phyloP scores from a whole-genome alignment of 345 rosid species.

The Melastoma malabathricum region DNA sequence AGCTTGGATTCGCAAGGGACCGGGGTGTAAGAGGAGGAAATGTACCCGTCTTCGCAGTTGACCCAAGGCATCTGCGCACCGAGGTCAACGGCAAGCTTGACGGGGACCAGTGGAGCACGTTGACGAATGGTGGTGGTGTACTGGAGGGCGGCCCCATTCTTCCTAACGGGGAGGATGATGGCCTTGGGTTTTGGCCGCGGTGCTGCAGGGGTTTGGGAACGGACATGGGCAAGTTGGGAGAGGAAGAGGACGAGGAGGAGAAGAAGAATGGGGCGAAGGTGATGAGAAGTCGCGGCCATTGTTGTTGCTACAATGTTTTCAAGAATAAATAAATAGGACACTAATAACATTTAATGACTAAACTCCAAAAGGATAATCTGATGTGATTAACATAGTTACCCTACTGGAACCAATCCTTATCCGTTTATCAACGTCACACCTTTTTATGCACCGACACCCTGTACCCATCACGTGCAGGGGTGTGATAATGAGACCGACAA shows the following conservation, averaged over 20 bases:
- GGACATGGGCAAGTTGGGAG: no score
- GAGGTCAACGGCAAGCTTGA: slow-evolving; percentile 1
- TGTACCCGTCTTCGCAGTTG: background rate
- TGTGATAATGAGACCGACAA: no score
- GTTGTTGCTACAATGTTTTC: no score
- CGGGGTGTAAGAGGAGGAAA: slow-evolving; percentile 5
- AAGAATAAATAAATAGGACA: no score
- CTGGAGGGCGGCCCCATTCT: background rate
- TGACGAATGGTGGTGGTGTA: slow-evolving; percentile 2
- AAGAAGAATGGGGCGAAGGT: background rate
- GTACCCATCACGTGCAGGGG: no score
- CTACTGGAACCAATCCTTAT: no score
- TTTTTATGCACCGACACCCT: no score
- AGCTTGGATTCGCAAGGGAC: background rate
- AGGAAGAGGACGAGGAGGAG: background rate
- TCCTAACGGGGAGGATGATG: background rate
- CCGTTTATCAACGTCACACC: no score
- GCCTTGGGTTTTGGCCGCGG: background rate
- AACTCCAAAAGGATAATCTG: no score
- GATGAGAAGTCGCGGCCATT: background rate
- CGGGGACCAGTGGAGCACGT: background rate
- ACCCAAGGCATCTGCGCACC: background rate
- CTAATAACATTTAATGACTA: no score
- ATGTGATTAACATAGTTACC: no score
- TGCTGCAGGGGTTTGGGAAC: background rate